Percentiles rank a stretch among this genome's conserved stretches.
These are phyloP conservation scores for Annulohypoxylon maeteangense DNA, from an alignment of 495 filamentous ascomycete species.

Conservation along the genomic window DNA sequence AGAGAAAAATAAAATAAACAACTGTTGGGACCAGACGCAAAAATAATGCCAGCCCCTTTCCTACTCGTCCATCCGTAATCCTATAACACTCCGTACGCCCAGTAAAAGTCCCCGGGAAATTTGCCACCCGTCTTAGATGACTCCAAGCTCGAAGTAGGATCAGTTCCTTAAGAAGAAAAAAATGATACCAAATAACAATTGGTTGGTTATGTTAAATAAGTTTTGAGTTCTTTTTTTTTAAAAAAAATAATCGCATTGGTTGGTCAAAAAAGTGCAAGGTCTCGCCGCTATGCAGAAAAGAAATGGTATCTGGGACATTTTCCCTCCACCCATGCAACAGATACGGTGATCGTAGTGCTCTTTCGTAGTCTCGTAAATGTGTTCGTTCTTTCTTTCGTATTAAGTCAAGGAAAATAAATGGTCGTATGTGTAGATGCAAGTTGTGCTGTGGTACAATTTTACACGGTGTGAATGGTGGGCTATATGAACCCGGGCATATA, in stretches of 20 bases:
- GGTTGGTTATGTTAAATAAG: background rate
- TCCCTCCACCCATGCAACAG: constrained; percentile 40
- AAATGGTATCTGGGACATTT: constrained; percentile 44
- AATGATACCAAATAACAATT: constrained; percentile 7
- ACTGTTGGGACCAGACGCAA: constrained; percentile 19
- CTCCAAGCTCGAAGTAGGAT: constrained; percentile 40
- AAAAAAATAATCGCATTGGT: constrained; percentile 11
- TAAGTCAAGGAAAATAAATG: constrained; percentile 21
- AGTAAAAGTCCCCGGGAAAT: constrained; percentile 7
- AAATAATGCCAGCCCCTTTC: constrained; percentile 19
- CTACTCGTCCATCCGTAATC: constrained; percentile 34
- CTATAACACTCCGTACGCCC: constrained; percentile 41
- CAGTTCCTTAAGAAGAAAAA: constrained; percentile 29
- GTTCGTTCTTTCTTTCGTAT: constrained; percentile 33
- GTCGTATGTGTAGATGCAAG: constrained; percentile 30
- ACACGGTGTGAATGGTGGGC: constrained; percentile 28
- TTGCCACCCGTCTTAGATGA: constrained; percentile 42
- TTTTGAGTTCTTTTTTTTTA: background rate
- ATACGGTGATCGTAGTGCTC: constrained; percentile 38
- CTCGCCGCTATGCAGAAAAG: constrained; percentile 47
- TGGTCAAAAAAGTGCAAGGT: constrained; percentile 30
- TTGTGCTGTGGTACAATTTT: constrained; percentile 42
- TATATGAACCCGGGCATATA: constrained; percentile 11
- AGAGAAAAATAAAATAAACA: constrained; percentile 2
- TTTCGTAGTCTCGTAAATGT: constrained; percentile 42